Evolutionary conservation across 2,329 filamentous ascomycete genomes (phyloP).

Genomic region (Ilyonectria mors-panacis): DNA sequence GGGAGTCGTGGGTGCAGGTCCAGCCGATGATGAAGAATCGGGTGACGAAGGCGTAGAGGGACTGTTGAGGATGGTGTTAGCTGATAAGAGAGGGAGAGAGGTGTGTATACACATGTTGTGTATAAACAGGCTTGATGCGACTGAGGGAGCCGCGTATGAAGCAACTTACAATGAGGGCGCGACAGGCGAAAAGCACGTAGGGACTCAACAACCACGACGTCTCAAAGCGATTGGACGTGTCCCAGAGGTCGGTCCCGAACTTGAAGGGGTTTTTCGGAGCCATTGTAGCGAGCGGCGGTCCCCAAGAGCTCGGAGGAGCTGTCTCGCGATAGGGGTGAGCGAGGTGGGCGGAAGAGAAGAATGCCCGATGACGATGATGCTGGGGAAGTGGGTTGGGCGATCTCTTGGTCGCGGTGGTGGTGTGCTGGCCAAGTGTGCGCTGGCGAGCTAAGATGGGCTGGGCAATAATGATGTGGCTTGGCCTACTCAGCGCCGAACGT

Average conservation of each 20-base stretch:
- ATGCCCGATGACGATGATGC: constrained; percentile 6
- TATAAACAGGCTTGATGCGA: neutral
- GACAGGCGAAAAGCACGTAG: constrained; percentile 70
- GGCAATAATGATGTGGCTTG: constrained; percentile 16
- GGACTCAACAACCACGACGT: constrained; percentile 88
- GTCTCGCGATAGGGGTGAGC: neutral
- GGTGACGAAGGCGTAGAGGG: constrained; percentile 78
- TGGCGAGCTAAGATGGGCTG: constrained; percentile 3
- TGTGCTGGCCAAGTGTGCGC: neutral
- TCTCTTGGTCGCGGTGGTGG: neutral
- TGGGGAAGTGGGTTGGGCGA: constrained; percentile 11
- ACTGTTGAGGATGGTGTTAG: constrained; percentile 50
- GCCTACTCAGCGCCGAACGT: constrained; percentile 5
- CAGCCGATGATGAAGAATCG: constrained; percentile 80
- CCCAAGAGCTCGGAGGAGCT: constrained; percentile 19
- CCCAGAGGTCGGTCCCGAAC: constrained; percentile 62
- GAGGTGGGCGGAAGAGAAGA: constrained; percentile 8
- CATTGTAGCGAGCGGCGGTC: constrained; percentile 32
- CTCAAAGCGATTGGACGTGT: constrained; percentile 76
- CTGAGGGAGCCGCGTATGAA: neutral
- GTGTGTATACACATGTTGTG: neutral
- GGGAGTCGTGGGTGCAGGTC: constrained; percentile 66
- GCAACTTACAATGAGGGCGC: constrained; percentile 68
- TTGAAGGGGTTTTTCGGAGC: constrained; percentile 51
- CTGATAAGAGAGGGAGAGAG: neutral